Percentiles rank a stretch among this genome's conserved stretches.
Conservation (phyloP, 164 flowering plant species). For the Warburgia ugandensis region DNA sequence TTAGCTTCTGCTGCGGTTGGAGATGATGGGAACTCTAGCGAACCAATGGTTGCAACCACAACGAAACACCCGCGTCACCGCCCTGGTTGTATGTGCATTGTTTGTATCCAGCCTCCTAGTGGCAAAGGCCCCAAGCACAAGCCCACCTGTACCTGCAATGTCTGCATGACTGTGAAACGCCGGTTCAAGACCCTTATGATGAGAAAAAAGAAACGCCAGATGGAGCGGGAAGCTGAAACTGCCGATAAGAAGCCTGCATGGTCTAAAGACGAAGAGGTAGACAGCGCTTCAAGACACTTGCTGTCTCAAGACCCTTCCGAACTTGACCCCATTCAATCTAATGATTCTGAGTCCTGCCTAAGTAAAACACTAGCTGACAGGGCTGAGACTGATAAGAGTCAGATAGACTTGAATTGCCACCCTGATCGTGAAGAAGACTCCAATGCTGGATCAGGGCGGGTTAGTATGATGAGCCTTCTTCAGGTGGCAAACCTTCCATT, state of each 20-base stretch:
- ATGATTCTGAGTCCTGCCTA: slow-evolving; percentile 28
- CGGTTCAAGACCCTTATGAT: slow-evolving; percentile 64
- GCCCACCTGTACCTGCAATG: slow-evolving; percentile 54
- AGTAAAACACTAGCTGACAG: slow-evolving; percentile 17
- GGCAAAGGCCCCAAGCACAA: slow-evolving; percentile 90
- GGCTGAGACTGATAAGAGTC: slow-evolving; percentile 31
- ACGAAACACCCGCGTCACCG: slow-evolving; percentile 97
- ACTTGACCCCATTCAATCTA: slow-evolving; percentile 21
- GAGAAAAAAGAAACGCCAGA: slow-evolving; percentile 57
- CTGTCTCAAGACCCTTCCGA: slow-evolving; percentile 26
- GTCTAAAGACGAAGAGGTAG: slow-evolving; percentile 50
- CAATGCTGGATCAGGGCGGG: slow-evolving; percentile 18
- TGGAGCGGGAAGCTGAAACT: slow-evolving; percentile 77
- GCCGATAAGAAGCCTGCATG: slow-evolving; percentile 39
- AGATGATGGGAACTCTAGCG: slow-evolving; percentile 38
- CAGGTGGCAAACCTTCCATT: slow-evolving; percentile 66
- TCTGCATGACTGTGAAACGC: slow-evolving; percentile 61
- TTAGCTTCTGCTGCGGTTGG: slow-evolving; percentile 90
- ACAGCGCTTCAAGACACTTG: slow-evolving; percentile 27
- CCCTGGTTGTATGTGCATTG: slow-evolving; percentile 90
- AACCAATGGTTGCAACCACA: slow-evolving; percentile 55
- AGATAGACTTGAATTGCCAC: slow-evolving; percentile 59
- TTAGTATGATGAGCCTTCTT: slow-evolving; percentile 70
- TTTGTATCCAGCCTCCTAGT: slow-evolving; percentile 99
- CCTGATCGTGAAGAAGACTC: slow-evolving; percentile 53